A percentile compares a stretch with the other conserved stretches of the same genome.
Conservation (phyloP, 208 protist genomes). For the Eutreptiella sp. region DNA sequence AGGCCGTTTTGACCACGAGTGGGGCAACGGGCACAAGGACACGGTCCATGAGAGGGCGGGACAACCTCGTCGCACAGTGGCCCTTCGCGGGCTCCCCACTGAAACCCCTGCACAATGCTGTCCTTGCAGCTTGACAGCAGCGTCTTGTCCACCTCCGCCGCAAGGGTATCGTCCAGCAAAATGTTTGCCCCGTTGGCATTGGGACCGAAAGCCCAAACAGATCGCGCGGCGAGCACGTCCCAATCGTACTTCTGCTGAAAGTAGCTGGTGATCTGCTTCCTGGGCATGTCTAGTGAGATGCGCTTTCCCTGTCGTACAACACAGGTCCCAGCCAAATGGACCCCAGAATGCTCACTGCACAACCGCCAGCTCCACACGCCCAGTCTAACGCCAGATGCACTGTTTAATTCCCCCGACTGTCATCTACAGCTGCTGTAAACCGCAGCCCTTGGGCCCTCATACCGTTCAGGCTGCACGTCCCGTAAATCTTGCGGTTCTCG, state of each 20-base stretch:
- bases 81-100: slow-evolving; percentile 85
- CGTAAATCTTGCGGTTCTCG: no score
- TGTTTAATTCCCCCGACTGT: no score
- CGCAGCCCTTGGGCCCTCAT: no score
- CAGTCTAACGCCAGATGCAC: no score
- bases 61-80: slow-evolving; percentile 93
- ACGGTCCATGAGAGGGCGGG: slow-evolving; percentile 17
- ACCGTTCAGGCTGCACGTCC: no score
- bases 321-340: no score
- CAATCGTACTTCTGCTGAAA: slow-evolving; percentile 80
- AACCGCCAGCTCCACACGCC: no score
- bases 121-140: slow-evolving; percentile 42
- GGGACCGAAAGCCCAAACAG: slow-evolving; percentile 85
- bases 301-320: not conserved
- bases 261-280: slow-evolving; percentile 46
- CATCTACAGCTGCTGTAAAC: no score
- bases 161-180: slow-evolving; percentile 93
- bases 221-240: slow-evolving; percentile 87
- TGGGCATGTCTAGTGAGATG: slow-evolving; percentile 26
- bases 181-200: slow-evolving; percentile 81
- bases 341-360: no score
- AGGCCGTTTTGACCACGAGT: no score
- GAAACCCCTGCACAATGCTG: slow-evolving; percentile 75
- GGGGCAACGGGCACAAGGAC: not conserved
- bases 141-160: slow-evolving; percentile 48